Conservation (phyloP, 139 green algal genomes). For the Volvox reticuliferus region DNA sequence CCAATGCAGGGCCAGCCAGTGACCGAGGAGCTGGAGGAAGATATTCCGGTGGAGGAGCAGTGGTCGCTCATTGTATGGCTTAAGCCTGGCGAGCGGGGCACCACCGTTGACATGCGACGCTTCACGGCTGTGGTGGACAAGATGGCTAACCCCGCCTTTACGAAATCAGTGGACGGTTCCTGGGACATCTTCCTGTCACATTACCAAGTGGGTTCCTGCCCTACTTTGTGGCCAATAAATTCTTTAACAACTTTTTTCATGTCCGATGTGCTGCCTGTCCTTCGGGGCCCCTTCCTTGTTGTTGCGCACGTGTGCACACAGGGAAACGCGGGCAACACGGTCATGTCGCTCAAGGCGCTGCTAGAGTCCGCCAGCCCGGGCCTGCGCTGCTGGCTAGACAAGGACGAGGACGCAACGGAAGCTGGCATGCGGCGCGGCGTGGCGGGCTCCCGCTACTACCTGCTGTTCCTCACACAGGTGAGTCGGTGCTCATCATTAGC, state of each 20-base stretch:
- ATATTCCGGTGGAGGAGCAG: conserved; percentile 46
- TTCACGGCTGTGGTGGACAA: conserved; percentile 44
- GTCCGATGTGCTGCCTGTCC: no score
- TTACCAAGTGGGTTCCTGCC: conserved; percentile 4
- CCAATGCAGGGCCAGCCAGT: no score
- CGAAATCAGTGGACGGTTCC: not conserved
- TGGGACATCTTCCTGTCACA: conserved; percentile 43
- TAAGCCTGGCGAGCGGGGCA: conserved; percentile 41
- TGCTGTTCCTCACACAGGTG: conserved; percentile 45
- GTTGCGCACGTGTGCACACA: not conserved
- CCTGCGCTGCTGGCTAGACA: conserved; percentile 47
- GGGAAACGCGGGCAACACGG: conserved; percentile 45
- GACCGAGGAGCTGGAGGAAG: conserved; percentile 14
- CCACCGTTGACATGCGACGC: conserved; percentile 8
- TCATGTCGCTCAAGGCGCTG: conserved; percentile 44
- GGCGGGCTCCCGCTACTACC: conserved; percentile 28
- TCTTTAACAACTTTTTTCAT: no score
- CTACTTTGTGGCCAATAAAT: no score
- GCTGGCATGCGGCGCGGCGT: conserved; percentile 37
- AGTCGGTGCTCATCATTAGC: no score
- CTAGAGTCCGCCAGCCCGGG: conserved; percentile 35
- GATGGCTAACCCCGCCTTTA: conserved; percentile 24
- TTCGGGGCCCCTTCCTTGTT: no score
- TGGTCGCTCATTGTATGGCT: conserved; percentile 47
- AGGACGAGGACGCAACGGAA: conserved; percentile 49